Conservation (phyloP, 176 grass and related monocot genomes). For the Triticum urartu region DNA sequence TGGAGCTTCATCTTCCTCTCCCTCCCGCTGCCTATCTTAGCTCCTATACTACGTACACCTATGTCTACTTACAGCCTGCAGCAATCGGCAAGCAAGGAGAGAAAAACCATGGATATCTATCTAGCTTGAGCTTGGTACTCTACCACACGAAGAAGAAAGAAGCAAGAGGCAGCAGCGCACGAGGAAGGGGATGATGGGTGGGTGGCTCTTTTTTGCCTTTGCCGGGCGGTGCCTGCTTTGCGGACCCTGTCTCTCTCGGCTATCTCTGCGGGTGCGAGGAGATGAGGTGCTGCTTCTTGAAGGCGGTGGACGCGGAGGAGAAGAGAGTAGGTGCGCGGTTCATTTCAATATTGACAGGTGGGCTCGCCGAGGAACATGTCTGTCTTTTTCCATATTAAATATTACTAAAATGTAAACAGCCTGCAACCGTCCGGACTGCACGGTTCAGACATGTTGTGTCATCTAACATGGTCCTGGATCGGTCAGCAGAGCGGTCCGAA, state of each 20-base stretch:
- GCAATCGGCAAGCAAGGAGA: not conserved
- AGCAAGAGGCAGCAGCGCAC: not conserved
- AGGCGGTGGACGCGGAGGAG: slow-evolving; percentile 22
- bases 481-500: too few relatives aligned
- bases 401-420: too few relatives aligned
- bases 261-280: not conserved
- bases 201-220: slow-evolving; percentile 1
- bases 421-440: too few relatives aligned
- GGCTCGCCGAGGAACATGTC: slow-evolving; percentile 25
- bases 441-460: too few relatives aligned
- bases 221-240: not conserved
- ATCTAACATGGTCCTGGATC: too few relatives aligned
- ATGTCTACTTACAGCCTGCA: not conserved
- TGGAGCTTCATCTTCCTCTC: slow-evolving; percentile 47
- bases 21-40: not conserved
- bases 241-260: not conserved
- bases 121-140: not conserved
- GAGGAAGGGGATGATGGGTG: not conserved
- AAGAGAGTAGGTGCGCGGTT: slow-evolving; percentile 26
- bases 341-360: slow-evolving; percentile 45
- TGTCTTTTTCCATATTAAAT: slow-evolving; percentile 6
- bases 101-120: not conserved
- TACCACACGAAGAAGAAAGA: not conserved
- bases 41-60: not conserved
- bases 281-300: slow-evolving; percentile 4